Base-by-base conservation (phyloP, 75 land plant species). In the Cunninghamia lanceolata region DNA sequence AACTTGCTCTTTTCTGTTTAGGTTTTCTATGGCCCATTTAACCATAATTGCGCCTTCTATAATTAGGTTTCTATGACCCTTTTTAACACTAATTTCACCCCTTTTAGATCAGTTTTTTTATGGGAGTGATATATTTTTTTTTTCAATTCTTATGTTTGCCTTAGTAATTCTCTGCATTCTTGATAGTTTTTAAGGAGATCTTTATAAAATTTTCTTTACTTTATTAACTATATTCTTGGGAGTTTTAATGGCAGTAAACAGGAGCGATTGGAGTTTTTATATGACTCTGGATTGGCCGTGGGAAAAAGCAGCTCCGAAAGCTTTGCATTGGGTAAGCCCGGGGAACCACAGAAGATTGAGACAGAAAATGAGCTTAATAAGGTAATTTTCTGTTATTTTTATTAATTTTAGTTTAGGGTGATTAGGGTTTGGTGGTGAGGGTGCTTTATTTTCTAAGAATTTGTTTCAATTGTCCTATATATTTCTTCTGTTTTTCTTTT, bases 241-340 rank as follows among this genome's bases (percentile, higher is more conserved):
- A 19, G 68, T 28, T 82, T 30, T 83, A 28, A 43, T 36, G 85
- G 46, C 90, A 97, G 99, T 84, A 91, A 89, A 88, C 97, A 98
- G 85, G 99, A 98, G 87, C 91, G 99, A 30, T 91, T 98, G 87
- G 99, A 98, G 83, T 98, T 98, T 84, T 85, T 98, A 21, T 98
- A 98, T 75, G 99, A 98, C 70, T 95, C 99, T 9, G 99, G 99
- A 68, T 87, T 98, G 86, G 91, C 91, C 11, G 99, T 96, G 39
- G 97, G 99, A 11, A 97, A 93, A 82, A 88, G 86, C 35, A 91
- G 92, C 40, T 92, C 95, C 38, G 94, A 91, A 11, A 96, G 94
- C 32, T 93, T 93, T 76, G 82, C 86, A 43, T 54, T 91, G 81
- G 92, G 91, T 42, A 90, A 91, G 77, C 92, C 91, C 35, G 85